Base-by-base conservation (phyloP, 495 filamentous ascomycete genomes). In the Penicillium mononematosum region DNA sequence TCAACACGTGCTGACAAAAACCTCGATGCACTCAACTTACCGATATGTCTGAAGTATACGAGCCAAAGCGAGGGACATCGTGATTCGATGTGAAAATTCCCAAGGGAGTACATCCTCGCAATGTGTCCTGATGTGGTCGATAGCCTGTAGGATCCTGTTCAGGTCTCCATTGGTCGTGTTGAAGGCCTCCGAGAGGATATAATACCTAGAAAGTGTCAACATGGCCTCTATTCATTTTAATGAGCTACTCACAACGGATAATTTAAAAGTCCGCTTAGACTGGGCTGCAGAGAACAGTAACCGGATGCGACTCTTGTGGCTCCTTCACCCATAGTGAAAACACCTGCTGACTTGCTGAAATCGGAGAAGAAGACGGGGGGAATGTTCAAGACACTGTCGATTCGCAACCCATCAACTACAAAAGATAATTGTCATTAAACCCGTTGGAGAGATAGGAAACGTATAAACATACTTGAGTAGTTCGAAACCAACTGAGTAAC, bases 51-150 rank as follows among this genome's bases (percentile, higher is more conserved):
- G 58, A 52, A 27, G 58, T 58, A 79, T 69, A 56, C 27, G 75
- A 82, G 10, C 83, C 62, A 64, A 87, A 87, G 12, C 86, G 79
- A 17, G 76, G 63, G 14, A 81, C 70, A 66, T 91, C 88, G 61
- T 91, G 88, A 64, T 91, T 91, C 65, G 89, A 87, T 20, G 82
- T 57, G 73, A 91, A 91, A 8, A 77, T 83, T 36, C 85, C 85
- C 12, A 87, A 76, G 5, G 62, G 5, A 78, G 80, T 10, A 77
- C 72, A 57, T 89, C 85, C 25, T 66, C 56, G 62, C 84, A 86
- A 36, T 45, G 45, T 27, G 56, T 61, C 20, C 77, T 77, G 22
- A 85, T 49, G 17, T 70, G 16, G 60, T 66, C 53, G 70, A 68
- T 51, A 80, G 70, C 56, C 75, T 78, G 46, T 76, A 70, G 22